Percentiles rank a stretch among this genome's conserved stretches.
Conservation (phyloP, 1,284 basidiomycete genomes). For the Jaminaea rosea region DNA sequence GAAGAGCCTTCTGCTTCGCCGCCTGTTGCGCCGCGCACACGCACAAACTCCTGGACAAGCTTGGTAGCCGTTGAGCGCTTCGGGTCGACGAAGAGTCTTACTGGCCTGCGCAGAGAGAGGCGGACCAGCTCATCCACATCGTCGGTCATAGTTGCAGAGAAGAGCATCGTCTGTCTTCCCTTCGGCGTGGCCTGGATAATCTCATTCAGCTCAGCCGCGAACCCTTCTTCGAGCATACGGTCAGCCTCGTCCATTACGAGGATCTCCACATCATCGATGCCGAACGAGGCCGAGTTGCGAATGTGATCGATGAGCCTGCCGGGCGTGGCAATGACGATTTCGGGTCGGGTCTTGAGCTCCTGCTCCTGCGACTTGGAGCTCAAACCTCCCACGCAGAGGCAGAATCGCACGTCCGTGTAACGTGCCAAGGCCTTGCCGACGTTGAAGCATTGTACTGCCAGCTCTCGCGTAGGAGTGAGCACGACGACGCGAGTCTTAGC, state of each 20-base stretch:
- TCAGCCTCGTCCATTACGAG: constrained; percentile 95
- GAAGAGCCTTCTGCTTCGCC: constrained; percentile 22
- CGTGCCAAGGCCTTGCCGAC: constrained; percentile 75
- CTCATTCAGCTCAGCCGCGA: constrained; percentile 87
- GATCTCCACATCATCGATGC: constrained; percentile 83
- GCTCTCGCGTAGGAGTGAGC: constrained; percentile 83
- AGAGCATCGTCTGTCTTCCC: constrained; percentile 91
- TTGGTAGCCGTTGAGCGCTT: constrained; percentile 77
- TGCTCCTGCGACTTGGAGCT: constrained; percentile 84
- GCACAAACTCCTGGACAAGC: constrained; percentile 80
- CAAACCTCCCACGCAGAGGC: constrained; percentile 54
- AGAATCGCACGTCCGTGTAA: constrained; percentile 65
- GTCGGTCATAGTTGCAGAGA: constrained; percentile 97
- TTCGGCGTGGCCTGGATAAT: constrained; percentile 81
- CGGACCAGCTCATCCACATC: constrained; percentile 84
- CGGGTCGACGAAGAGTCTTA: constrained; percentile 88
- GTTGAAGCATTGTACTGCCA: constrained; percentile 87
- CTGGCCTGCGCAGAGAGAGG: constrained; percentile 82
- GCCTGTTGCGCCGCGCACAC: constrained; percentile 22
- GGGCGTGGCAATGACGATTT: constrained; percentile 87
- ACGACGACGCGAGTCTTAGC: constrained; percentile 82
- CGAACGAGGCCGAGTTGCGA: constrained; percentile 87
- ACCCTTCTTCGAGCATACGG: constrained; percentile 93
- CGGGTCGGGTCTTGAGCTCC: constrained; percentile 72
- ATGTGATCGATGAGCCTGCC: constrained; percentile 94